A percentile compares a stretch with the other conserved stretches of the same genome.
Evolutionary conservation across 148 eudicot genomes (phyloP).

Genomic region (Rhododendron ovatum): DNA sequence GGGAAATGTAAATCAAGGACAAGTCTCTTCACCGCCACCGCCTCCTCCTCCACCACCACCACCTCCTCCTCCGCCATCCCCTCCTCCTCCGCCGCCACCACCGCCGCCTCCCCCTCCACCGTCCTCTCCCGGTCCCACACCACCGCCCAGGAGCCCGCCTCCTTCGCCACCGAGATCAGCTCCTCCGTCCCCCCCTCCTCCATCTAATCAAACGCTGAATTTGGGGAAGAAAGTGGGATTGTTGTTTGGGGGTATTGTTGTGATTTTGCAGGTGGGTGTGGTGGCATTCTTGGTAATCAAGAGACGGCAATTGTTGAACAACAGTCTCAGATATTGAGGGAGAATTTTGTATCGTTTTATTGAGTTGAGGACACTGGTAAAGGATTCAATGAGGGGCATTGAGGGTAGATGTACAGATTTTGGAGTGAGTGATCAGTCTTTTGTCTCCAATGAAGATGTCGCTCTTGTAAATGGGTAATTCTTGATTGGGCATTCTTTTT

Average conservation of each 20-base stretch:
- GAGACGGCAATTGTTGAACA: conserved; percentile 46
- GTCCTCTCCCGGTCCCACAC: conserved; percentile 8
- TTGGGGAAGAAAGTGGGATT: conserved; percentile 61
- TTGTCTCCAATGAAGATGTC: neutral
- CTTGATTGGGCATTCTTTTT: conserved; percentile 11
- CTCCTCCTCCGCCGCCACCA: conserved; percentile 1
- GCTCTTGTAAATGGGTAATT: conserved; percentile 17
- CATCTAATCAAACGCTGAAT: conserved; percentile 24
- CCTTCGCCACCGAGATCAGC: neutral
- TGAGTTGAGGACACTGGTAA: neutral
- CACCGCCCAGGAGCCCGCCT: neutral
- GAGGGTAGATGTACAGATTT: conserved; percentile 1
- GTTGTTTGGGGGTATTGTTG: conserved; percentile 50
- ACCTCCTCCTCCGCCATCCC: conserved; percentile 2
- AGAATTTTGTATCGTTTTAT: neutral
- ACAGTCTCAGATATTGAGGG: conserved; percentile 18
- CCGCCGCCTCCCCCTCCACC: conserved; percentile 15
- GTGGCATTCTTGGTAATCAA: conserved; percentile 52
- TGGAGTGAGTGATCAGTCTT: neutral
- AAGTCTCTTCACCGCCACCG: neutral
- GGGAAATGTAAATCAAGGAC: neutral
- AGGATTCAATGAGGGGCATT: neutral
- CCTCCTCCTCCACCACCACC: neutral
- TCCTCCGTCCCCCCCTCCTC: neutral
- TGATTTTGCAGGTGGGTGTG: conserved; percentile 60